These are phyloP conservation scores for Vitis rotundifolia DNA, from an alignment of 164 flowering plant species.

Conservation along the genomic window DNA sequence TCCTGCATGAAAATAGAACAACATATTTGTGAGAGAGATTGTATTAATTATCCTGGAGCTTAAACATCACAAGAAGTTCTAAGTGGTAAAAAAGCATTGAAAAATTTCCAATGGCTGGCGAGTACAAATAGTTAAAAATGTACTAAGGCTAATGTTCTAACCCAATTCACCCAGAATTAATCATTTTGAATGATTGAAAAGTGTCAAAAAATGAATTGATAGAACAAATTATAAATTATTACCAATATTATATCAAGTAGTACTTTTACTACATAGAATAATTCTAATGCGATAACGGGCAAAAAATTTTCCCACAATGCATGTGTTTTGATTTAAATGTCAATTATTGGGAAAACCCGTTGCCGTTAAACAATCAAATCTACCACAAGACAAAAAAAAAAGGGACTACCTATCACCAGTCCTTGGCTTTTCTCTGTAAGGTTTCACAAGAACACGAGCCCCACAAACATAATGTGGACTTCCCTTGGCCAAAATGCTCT, in stretches of 20 bases:
- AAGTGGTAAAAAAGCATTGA: background rate
- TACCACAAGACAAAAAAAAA: background rate
- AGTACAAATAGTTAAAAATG: no score
- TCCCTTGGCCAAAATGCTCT: conserved; percentile 58
- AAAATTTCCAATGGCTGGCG: no score
- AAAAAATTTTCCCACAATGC: no score
- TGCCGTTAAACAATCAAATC: background rate
- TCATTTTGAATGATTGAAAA: no score
- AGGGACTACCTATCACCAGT: conserved; percentile 54
- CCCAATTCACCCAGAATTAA: no score
- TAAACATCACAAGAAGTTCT: background rate
- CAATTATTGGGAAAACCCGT: background rate
- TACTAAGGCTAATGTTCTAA: no score
- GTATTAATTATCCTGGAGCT: background rate
- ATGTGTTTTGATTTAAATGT: background rate
- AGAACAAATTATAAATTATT: no score
- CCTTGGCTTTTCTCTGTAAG: conserved; percentile 84
- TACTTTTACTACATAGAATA: no score
- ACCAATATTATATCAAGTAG: no score
- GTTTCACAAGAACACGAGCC: conserved; percentile 94
- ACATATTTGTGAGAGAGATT: background rate
- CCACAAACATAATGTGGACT: conserved; percentile 91
- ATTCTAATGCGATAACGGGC: background rate
- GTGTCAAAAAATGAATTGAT: no score
- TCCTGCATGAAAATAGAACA: conserved; percentile 27